Evolutionary conservation across 75 land plant genomes (phyloP).

Genomic region (Selaginella moellendorffii): DNA sequence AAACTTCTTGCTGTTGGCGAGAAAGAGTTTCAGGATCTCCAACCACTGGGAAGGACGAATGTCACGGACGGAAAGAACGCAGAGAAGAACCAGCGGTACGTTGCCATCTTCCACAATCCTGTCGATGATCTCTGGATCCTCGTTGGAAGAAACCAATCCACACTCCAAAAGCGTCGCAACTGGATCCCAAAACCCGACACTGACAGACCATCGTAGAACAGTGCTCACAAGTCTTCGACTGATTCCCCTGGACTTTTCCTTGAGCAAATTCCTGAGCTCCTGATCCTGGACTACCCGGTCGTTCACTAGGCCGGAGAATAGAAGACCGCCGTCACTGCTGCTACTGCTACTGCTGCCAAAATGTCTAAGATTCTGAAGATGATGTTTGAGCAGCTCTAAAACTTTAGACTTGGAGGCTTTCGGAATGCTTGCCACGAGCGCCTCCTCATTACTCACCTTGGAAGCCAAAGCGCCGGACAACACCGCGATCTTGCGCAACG

Average conservation of each 20-base stretch:
- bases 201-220: background rate
- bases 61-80: background rate
- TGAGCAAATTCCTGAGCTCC: background rate
- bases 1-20: no score
- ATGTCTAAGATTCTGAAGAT: background rate
- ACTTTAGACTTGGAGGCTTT: background rate
- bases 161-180: background rate
- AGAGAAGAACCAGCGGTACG: background rate
- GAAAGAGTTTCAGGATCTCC: background rate
- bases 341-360: background rate
- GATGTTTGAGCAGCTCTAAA: background rate
- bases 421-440: background rate
- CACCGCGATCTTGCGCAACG: background rate
- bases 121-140: background rate
- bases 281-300: background rate
- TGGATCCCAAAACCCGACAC: background rate
- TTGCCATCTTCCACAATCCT: background rate
- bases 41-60: background rate
- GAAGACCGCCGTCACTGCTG: background rate
- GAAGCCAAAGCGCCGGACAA: background rate
- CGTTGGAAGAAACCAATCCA: background rate
- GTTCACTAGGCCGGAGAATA: background rate
- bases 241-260: background rate
- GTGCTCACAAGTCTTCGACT: background rate
- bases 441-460: background rate